Evolutionary conservation across 2,329 filamentous ascomycete species (phyloP), one percentile per base, ranked within the genome.

Genomic region (Colletotrichum plurivorum): DNA sequence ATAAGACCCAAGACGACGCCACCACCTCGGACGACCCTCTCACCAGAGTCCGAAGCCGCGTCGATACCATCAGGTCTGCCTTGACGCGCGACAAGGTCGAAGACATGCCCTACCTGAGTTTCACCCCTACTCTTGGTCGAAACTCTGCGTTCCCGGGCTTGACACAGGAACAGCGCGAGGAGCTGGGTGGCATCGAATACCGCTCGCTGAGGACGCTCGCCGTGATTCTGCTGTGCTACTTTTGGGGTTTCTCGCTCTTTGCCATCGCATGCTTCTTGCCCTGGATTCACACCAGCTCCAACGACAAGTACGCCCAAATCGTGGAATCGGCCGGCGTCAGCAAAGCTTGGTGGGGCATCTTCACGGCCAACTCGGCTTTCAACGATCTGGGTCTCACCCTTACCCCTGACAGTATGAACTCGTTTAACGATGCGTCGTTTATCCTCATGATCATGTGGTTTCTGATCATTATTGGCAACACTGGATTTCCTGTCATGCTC

Each of bases 161-260:
- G 72, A 93, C 92, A 0, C 92, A 97, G 73, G 94, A 96, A 72
- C 94, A 99, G 80, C 89, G 96, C 73, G 95, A 99, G 77, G 96
- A 99, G 79, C 83, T 99, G 2, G 96, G 96, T 12, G 96, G 96
- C 20, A 97, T 99, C 71, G 96, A 99, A 79, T 99, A 99, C 76
- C 92, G 96, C 6, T 93, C 95, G 0, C 79, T 99, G 69, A 97
- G 97, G 79, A 94, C 94, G 2, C 82, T 99, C 55, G 93, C 93
- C 1, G 78, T 94, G 31, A 90, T 98, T 36, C 84, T 98, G 20
- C 86, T 93, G 3, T 83, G 82, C 8, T 99, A 98, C 80, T 98
- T 93, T 76, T 88, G 94, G 77, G 91, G 92, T 0, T 98, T 97
- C 74, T 93, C 94, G 75, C 74, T 95, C 2, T 84, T 98, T 4